Percentiles rank a stretch among this genome's conserved stretches.
Conservation (phyloP, 345 rosid genomes). For the Dipteronia sinensis region DNA sequence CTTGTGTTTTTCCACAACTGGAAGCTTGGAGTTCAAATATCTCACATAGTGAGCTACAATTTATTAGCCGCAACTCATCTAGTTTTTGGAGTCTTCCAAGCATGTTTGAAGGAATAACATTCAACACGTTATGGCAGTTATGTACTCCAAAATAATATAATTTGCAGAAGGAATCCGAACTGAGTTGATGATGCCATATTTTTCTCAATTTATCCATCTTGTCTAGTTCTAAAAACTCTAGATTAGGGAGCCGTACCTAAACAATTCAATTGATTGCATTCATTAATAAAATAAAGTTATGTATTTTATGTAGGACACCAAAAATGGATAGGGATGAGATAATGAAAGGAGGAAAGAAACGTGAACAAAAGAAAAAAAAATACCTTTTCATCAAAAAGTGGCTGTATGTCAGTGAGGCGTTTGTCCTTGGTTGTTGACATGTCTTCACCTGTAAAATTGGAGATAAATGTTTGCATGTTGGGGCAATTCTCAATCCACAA, state of each 20-base stretch:
- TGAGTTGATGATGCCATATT: neutral
- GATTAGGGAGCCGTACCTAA: neutral
- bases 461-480: too few relatives aligned
- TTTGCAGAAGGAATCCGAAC: neutral
- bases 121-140: too few relatives aligned
- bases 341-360: neutral
- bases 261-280: neutral
- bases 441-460: too few relatives aligned
- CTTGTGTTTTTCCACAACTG: neutral
- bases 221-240: neutral
- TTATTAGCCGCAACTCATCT: too few relatives aligned
- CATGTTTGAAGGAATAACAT: too few relatives aligned
- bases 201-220: neutral
- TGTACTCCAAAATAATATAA: too few relatives aligned
- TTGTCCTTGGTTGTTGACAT: too few relatives aligned
- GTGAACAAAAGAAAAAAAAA: neutral
- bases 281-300: too few relatives aligned
- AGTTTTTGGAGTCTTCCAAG: too few relatives aligned
- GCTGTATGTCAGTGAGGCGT: neutral
- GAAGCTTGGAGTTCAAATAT: neutral
- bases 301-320: too few relatives aligned
- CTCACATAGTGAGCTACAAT: slow-evolving; percentile 14
- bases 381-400: slow-evolving; percentile 12
- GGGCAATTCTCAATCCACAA: too few relatives aligned
- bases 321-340: neutral